Evolutionary conservation across 345 rosid species (phyloP).

Genomic region (Euphorbia peplus): DNA sequence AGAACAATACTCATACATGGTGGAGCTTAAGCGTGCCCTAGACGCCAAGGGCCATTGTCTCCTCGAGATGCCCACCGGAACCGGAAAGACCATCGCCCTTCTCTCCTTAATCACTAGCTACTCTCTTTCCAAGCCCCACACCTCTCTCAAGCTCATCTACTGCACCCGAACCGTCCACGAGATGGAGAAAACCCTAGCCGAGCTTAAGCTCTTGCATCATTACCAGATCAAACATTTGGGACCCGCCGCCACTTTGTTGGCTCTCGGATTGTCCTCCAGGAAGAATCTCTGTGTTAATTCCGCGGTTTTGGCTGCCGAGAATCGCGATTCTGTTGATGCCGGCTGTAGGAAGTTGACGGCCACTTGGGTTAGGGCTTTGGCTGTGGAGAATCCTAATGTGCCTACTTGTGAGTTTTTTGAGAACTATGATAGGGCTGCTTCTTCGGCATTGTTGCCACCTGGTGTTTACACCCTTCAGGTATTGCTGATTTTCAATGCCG

Average conservation of each 20-base stretch:
- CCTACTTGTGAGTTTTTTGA: constrained; percentile 83
- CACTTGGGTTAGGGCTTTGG: constrained; percentile 79
- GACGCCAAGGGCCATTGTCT: constrained; percentile 99
- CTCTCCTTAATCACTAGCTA: constrained; percentile 93
- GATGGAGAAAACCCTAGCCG: constrained; percentile 96
- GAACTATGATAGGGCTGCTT: constrained; percentile 79
- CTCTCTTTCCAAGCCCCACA: constrained; percentile 58
- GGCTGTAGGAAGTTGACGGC: constrained; percentile 90
- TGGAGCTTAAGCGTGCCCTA: constrained; percentile 87
- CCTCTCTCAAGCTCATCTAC: constrained; percentile 77
- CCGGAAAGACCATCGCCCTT: constrained; percentile 93
- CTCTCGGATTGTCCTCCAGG: constrained; percentile 78
- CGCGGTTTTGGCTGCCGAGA: constrained; percentile 68
- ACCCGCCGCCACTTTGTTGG: constrained; percentile 65
- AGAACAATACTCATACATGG: constrained; percentile 88
- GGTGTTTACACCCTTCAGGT: constrained; percentile 97
- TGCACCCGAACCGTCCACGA: constrained; percentile 98
- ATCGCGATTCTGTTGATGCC: constrained; percentile 96
- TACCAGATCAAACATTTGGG: constrained; percentile 73
- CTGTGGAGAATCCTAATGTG: constrained; percentile 67
- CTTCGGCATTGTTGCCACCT: constrained; percentile 75
- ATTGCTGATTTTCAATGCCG: neutral
- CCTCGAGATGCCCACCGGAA: constrained; percentile 98
- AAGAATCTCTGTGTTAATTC: constrained; percentile 89
- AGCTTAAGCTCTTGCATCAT: constrained; percentile 66